These are phyloP conservation scores for Fomitopsis schrenkii DNA, from an alignment of 1,284 basidiomycete genomes.

Conservation along the genomic window DNA sequence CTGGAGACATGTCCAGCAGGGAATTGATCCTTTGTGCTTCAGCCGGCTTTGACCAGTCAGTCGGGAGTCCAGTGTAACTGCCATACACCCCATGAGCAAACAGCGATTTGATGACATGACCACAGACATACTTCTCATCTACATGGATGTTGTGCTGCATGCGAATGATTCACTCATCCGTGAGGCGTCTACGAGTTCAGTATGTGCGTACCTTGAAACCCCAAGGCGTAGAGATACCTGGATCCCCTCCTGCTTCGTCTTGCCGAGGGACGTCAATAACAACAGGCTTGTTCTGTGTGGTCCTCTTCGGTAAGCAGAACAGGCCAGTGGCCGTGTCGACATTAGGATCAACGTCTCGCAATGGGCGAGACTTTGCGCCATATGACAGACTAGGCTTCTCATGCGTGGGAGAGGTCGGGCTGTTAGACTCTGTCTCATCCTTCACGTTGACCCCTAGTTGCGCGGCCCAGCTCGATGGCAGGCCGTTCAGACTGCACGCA, in stretches of 20 bases:
- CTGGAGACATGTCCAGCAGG: neutral
- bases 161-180: neutral
- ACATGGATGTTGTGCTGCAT: slow-evolving; percentile 1
- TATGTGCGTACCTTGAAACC: neutral
- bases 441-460: neutral
- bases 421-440: neutral
- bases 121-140: neutral
- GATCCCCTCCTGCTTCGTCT: neutral
- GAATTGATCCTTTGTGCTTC: neutral
- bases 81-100: neutral
- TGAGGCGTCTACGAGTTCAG: neutral
- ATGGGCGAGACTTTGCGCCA: neutral
- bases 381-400: neutral
- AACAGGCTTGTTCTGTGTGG: neutral
- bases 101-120: neutral
- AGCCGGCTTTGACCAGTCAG: neutral
- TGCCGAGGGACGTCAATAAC: neutral
- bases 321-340: neutral
- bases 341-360: neutral
- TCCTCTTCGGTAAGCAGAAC: neutral
- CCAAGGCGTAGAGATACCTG: neutral
- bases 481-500: slow-evolving; percentile 1
- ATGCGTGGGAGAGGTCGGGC: neutral
- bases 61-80: neutral
- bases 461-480: slow-evolving; percentile 4